Percentiles rank a stretch among this genome's conserved stretches.
phyloP scores from a whole-genome alignment of 768 basidiomycete genomes.

The Phanerodontia chrysosporium region DNA sequence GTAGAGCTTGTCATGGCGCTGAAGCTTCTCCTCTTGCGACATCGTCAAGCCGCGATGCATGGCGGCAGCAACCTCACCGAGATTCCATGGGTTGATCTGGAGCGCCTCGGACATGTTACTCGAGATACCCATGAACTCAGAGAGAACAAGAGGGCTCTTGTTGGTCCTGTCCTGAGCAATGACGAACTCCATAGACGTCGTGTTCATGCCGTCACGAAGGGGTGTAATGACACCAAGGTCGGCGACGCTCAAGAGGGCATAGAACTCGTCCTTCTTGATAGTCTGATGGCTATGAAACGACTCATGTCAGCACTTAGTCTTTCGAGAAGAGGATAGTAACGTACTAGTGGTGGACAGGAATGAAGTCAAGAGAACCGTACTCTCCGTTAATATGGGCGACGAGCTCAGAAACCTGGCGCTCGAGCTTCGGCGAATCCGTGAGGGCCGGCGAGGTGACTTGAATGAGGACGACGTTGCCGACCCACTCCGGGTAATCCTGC shows the following conservation, averaged over 20 bases:
- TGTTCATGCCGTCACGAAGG: conserved; percentile 98
- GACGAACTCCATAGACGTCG: conserved; percentile 96
- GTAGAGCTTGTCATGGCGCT: conserved; percentile 72
- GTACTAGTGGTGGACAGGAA: conserved; percentile 96
- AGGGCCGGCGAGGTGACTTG: conserved; percentile 94
- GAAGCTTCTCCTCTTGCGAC: conserved; percentile 68
- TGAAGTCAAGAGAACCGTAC: conserved; percentile 91
- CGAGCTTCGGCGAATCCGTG: conserved; percentile 89
- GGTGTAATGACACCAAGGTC: conserved; percentile 95
- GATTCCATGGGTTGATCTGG: conserved; percentile 94
- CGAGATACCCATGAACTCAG: conserved; percentile 98
- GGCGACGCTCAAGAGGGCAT: conserved; percentile 88
- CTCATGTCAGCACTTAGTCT: background rate
- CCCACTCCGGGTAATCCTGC: conserved; percentile 92
- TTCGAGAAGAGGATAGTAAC: conserved; percentile 27
- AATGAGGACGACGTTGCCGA: conserved; percentile 81
- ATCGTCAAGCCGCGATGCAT: conserved; percentile 88
- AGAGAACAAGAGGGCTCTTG: conserved; percentile 82
- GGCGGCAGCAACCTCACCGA: conserved; percentile 84
- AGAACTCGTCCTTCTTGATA: conserved; percentile 97
- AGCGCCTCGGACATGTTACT: conserved; percentile 87
- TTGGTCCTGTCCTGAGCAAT: conserved; percentile 87
- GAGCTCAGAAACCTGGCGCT: conserved; percentile 88
- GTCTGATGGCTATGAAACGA: conserved; percentile 74
- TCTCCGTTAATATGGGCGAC: conserved; percentile 95